Percentiles rank a stretch among this genome's conserved stretches.
Conservation (phyloP, 768 basidiomycete species). For the Agrocybe praecox region DNA sequence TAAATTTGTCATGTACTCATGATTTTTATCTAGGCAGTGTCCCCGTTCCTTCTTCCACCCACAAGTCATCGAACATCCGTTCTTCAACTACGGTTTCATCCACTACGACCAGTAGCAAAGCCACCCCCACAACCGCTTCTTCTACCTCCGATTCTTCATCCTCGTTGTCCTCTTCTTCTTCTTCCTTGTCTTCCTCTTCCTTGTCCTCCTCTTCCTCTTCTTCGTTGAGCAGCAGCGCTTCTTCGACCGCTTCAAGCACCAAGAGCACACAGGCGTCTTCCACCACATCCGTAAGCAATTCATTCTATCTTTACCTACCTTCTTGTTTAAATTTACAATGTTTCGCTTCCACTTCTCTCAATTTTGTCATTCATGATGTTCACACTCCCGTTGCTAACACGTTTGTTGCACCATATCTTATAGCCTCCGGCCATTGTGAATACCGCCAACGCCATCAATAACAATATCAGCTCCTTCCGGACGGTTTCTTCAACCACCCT, state of each 20-base stretch:
- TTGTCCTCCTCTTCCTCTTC: slow-evolving; percentile 11
- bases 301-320: background rate
- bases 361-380: background rate
- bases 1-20: background rate
- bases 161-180: slow-evolving; percentile 13
- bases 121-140: background rate
- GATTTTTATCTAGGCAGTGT: background rate
- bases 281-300: background rate
- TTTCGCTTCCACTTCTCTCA: background rate
- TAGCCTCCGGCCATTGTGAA: background rate
- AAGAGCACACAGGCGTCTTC: background rate
- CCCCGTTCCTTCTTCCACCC: background rate
- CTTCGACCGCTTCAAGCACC: slow-evolving; percentile 3
- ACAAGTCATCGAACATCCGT: background rate
- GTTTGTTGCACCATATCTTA: slow-evolving; percentile 11
- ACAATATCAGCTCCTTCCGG: slow-evolving; percentile 20
- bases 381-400: background rate
- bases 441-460: slow-evolving; percentile 5
- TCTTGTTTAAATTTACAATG: background rate
- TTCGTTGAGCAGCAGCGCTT: background rate
- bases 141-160: slow-evolving; percentile 13
- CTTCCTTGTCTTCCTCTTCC: slow-evolving; percentile 9
- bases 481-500: slow-evolving; percentile 14
- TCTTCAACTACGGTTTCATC: background rate
- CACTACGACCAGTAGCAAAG: slow-evolving; percentile 1